Conservation (phyloP, 257 asterid genomes). For the Handroanthus guayacan region DNA sequence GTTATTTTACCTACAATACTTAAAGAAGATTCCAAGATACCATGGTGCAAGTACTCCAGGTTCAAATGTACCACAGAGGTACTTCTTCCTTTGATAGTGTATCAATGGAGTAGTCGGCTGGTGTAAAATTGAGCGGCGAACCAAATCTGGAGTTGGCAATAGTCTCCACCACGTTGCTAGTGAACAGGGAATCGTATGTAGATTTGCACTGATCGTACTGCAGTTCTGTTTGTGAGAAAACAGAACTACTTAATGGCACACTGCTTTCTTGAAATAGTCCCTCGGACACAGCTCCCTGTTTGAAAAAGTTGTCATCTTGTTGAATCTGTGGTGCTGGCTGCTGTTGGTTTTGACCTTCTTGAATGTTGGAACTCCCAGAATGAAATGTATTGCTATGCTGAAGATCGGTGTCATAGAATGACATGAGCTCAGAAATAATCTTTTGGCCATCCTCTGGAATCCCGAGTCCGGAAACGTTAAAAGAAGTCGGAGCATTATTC, state of each 20-base stretch:
- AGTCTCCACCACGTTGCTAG: slow-evolving; percentile 32
- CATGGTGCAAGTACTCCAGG: neutral
- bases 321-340: slow-evolving; percentile 33
- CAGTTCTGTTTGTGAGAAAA: slow-evolving; percentile 39
- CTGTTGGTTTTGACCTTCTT: slow-evolving; percentile 28
- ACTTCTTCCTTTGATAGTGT: slow-evolving; percentile 39
- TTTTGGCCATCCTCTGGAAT: slow-evolving; percentile 53
- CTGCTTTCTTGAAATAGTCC: slow-evolving; percentile 36
- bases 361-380: slow-evolving; percentile 22
- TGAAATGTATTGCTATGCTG: slow-evolving; percentile 23
- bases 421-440: slow-evolving; percentile 48
- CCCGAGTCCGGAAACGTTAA: slow-evolving; percentile 40
- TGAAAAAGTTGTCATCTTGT: slow-evolving; percentile 30
- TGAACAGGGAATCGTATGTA: slow-evolving; percentile 27
- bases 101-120: slow-evolving; percentile 37
- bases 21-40: neutral
- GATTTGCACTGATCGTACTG: slow-evolving; percentile 38
- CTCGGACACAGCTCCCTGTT: slow-evolving; percentile 35
- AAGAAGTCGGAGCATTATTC: slow-evolving; percentile 20
- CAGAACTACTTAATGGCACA: slow-evolving; percentile 29
- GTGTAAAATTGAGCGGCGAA: slow-evolving; percentile 36
- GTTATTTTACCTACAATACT: neutral
- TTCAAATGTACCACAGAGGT: slow-evolving; percentile 42
- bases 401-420: slow-evolving; percentile 41
- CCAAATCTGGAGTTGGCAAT: slow-evolving; percentile 38